phyloP scores from a whole-genome alignment of 495 filamentous ascomycete species.

The Talaromyces stipitatus region DNA sequence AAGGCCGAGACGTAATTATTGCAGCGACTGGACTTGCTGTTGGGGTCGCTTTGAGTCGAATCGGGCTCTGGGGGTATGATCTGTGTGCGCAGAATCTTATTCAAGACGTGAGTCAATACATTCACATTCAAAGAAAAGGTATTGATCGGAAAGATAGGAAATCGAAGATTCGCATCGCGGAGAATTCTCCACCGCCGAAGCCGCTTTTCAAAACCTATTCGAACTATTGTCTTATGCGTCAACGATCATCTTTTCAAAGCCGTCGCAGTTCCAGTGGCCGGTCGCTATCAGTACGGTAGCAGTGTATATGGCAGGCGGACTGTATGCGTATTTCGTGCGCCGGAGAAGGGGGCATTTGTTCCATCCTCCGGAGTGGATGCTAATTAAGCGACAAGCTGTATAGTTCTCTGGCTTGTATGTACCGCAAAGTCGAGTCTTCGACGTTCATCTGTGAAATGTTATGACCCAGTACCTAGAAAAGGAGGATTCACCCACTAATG shows the following conservation, averaged over 20 bases:
- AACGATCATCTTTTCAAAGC: constrained; percentile 51
- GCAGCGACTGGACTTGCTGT: constrained; percentile 39
- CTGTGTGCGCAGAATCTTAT: constrained; percentile 56
- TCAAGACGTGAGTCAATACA: constrained; percentile 46
- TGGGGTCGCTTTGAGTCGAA: constrained; percentile 48
- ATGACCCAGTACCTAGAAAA: no score
- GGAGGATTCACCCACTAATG: not conserved
- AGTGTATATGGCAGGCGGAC: constrained; percentile 35
- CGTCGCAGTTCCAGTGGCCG: constrained; percentile 54
- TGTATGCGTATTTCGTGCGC: constrained; percentile 51
- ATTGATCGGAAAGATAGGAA: constrained; percentile 16
- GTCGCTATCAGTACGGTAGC: constrained; percentile 48
- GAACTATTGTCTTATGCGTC: constrained; percentile 54
- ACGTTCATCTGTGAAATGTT: not conserved
- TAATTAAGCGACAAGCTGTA: not conserved
- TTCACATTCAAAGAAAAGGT: not conserved
- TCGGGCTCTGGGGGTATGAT: constrained; percentile 65
- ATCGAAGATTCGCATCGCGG: constrained; percentile 30
- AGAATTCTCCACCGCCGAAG: constrained; percentile 54
- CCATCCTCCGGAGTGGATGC: constrained; percentile 34
- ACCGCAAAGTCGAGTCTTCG: not conserved
- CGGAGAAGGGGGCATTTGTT: constrained; percentile 55
- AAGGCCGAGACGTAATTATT: constrained; percentile 12
- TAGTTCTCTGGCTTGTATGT: not conserved
- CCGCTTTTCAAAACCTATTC: constrained; percentile 55